phyloP scores from a whole-genome alignment of 345 rosid genomes.

The Anastatica hierochuntica region DNA sequence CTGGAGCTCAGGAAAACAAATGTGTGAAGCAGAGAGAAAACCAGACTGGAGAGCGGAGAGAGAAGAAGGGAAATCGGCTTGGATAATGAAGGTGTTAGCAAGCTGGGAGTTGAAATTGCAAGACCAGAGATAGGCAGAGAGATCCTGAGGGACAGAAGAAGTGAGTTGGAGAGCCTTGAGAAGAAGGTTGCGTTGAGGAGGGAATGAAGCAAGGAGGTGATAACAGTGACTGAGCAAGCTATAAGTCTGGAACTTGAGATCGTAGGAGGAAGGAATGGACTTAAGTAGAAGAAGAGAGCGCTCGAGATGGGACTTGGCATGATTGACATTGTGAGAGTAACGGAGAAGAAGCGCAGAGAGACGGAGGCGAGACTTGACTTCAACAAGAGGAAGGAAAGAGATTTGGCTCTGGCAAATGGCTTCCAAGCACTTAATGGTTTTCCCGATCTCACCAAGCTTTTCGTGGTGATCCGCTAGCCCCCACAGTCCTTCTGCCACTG shows the following conservation, averaged over 20 bases:
- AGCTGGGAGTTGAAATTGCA: conserved; percentile 96
- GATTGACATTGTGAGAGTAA: conserved; percentile 68
- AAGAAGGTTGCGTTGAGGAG: conserved; percentile 75
- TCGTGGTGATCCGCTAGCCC: conserved; percentile 76
- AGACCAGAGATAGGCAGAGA: conserved; percentile 61
- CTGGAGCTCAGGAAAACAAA: conserved; percentile 71
- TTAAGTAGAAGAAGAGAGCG: conserved; percentile 44
- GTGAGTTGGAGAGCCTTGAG: conserved; percentile 64
- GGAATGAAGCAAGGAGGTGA: conserved; percentile 72
- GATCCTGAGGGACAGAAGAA: conserved; percentile 34
- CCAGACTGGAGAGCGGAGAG: conserved; percentile 65
- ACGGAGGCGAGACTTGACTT: conserved; percentile 83
- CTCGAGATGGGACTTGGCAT: conserved; percentile 89
- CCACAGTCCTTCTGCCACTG: conserved; percentile 90
- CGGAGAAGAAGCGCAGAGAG: conserved; percentile 72
- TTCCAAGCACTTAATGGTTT: conserved; percentile 77
- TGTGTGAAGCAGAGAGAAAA: conserved; percentile 44
- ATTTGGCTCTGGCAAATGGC: conserved; percentile 70
- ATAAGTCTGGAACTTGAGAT: conserved; percentile 69
- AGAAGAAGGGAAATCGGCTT: conserved; percentile 68
- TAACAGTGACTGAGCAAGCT: conserved; percentile 85
- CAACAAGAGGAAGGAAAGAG: conserved; percentile 70
- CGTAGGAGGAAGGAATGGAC: conserved; percentile 76
- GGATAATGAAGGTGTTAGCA: conserved; percentile 71
- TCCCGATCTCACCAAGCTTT: conserved; percentile 59